A percentile compares a stretch with the other conserved stretches of the same genome.
Evolutionary conservation across 108 stramenopile species (phyloP).

Genomic region (Chaetoceros tenuissimus): DNA sequence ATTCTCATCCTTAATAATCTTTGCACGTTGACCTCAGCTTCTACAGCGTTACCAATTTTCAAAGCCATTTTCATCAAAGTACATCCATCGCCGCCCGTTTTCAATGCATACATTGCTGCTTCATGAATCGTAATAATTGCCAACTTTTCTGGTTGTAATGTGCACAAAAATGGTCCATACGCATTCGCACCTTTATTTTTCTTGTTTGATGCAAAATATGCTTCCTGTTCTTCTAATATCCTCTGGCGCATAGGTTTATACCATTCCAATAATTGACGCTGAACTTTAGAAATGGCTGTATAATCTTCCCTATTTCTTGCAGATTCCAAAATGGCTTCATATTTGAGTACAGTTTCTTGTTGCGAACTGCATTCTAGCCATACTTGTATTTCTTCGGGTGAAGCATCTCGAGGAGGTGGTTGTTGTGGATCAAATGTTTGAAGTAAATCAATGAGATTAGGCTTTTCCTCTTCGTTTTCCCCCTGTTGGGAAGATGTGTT

Average conservation of each 20-base stretch:
- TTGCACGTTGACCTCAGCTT: conserved; percentile 78
- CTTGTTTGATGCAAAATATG: conserved; percentile 25
- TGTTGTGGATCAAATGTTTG: conserved; percentile 9
- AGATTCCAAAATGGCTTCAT: conserved; percentile 43
- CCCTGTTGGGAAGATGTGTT: too few relatives aligned
- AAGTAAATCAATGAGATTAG: conserved; percentile 4
- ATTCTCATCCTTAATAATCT: conserved; percentile 48
- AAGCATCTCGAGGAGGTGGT: background rate
- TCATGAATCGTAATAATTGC: conserved; percentile 83
- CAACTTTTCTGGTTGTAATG: conserved; percentile 77
- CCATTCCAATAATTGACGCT: conserved; percentile 65
- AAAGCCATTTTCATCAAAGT: conserved; percentile 47
- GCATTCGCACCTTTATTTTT: conserved; percentile 27
- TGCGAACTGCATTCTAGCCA: conserved; percentile 74
- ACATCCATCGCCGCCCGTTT: conserved; percentile 28
- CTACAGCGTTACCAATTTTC: conserved; percentile 60
- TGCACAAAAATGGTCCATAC: conserved; percentile 80
- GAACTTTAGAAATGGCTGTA: conserved; percentile 46
- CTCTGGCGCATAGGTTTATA: conserved; percentile 56
- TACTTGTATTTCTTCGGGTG: conserved; percentile 34
- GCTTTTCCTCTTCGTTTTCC: too few relatives aligned
- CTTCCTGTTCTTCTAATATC: conserved; percentile 61
- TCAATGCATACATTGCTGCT: conserved; percentile 44
- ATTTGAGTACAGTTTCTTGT: conserved; percentile 45
- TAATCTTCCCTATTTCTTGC: conserved; percentile 66